A percentile compares a stretch with the other conserved stretches of the same genome.
phyloP scores from a whole-genome alignment of 2,329 filamentous ascomycete species.

The Teratosphaeria epicoccoides region DNA sequence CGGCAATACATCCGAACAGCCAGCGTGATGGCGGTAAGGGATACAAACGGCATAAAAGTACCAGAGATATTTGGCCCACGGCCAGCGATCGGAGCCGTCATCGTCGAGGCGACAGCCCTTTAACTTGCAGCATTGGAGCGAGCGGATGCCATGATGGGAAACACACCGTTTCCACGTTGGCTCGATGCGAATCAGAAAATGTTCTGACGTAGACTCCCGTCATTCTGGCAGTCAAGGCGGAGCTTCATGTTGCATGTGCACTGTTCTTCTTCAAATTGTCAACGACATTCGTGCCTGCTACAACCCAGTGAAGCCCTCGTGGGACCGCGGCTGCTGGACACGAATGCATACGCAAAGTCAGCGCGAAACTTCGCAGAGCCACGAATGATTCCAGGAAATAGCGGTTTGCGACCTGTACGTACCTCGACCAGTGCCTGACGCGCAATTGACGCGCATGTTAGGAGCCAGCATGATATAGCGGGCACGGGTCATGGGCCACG shows the following conservation, averaged over 20 bases:
- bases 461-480: background rate
- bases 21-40: background rate
- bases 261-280: background rate
- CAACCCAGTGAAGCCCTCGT: background rate
- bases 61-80: background rate
- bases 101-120: background rate
- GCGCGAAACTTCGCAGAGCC: background rate
- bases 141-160: too few species aligned
- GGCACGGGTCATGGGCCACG: too few species aligned
- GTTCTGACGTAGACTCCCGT: too few species aligned
- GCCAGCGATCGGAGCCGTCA: background rate
- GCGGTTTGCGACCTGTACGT: background rate
- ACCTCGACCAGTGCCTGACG: too few species aligned
- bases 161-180: too few species aligned
- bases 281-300: background rate
- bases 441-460: background rate
- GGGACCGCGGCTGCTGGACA: background rate
- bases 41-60: background rate
- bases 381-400: background rate
- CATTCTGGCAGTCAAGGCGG: too few species aligned
- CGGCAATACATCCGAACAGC: background rate
- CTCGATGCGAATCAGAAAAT: too few species aligned
- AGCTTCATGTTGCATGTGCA: too few species aligned
- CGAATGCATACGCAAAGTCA: background rate
- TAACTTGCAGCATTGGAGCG: too few species aligned